Conservation (phyloP, 2,329 filamentous ascomycete genomes). For the Septoria petroselini region DNA sequence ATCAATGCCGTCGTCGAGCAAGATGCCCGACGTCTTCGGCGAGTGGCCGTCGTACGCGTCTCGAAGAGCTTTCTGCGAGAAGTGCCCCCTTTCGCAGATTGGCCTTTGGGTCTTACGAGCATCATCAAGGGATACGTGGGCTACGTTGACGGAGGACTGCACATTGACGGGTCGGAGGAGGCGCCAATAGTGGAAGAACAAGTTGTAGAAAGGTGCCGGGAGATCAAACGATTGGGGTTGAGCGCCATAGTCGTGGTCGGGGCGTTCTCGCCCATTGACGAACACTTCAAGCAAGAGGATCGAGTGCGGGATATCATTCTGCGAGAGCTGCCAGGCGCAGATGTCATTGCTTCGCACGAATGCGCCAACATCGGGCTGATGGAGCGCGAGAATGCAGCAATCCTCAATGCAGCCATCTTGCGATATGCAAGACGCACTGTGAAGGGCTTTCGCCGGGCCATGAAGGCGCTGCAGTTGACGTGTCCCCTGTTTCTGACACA, state of each 20-base stretch:
- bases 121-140: conserved; percentile 38
- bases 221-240: conserved; percentile 46
- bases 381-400: conserved; percentile 52
- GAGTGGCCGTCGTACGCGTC: conserved; percentile 52
- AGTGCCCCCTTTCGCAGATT: conserved; percentile 36
- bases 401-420: conserved; percentile 51
- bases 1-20: conserved; percentile 38
- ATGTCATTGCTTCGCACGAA: conserved; percentile 52
- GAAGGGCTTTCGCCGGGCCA: conserved; percentile 46
- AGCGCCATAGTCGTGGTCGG: conserved; percentile 55
- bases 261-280: conserved; percentile 59
- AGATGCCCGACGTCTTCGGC: conserved; percentile 48
- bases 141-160: conserved; percentile 51
- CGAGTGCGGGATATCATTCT: conserved; percentile 49
- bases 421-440: conserved; percentile 48
- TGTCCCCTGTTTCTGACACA: conserved; percentile 53
- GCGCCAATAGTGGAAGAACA: conserved; percentile 45
- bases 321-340: conserved; percentile 46
- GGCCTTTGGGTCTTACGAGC: conserved; percentile 32
- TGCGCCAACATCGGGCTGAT: conserved; percentile 53
- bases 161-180: conserved; percentile 46
- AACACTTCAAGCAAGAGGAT: conserved; percentile 52
- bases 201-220: conserved; percentile 45
- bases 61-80: conserved; percentile 36
- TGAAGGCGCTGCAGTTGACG: conserved; percentile 44